Conservation (phyloP, 2,329 filamentous ascomycete species). For the Trichoderma aggressivum region DNA sequence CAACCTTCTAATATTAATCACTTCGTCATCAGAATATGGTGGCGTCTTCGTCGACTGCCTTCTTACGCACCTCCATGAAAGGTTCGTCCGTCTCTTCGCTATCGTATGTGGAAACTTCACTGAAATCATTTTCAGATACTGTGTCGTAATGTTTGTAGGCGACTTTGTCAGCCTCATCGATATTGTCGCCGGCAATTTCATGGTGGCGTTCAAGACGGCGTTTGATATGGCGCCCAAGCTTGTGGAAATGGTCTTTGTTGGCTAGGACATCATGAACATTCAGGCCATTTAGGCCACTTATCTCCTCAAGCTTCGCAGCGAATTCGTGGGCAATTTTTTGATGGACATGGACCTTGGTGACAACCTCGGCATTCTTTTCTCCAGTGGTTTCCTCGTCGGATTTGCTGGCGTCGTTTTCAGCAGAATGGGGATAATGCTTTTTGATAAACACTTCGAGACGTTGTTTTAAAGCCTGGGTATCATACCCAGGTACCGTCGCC, state of each 20-base stretch:
- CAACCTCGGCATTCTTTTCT: no score
- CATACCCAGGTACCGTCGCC: background rate
- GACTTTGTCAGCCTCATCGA: no score
- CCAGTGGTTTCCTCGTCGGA: background rate
- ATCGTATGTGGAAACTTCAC: background rate
- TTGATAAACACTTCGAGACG: no score
- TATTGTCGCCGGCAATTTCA: no score
- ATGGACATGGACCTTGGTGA: no score
- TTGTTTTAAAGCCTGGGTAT: no score
- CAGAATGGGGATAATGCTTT: background rate
- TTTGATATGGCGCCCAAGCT: no score
- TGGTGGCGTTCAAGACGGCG: no score
- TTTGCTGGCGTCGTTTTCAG: background rate
- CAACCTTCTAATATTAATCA: background rate
- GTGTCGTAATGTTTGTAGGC: no score
- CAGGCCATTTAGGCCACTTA: no score
- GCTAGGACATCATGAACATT: no score
- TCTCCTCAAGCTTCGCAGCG: background rate
- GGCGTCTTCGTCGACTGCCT: background rate
- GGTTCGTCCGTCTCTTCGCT: background rate
- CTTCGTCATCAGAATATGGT: background rate
- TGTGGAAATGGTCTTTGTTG: no score
- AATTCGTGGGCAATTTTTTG: background rate
- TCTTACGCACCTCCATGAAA: background rate
- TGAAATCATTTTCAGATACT: background rate